Base-by-base conservation (phyloP, 768 basidiomycete species). In the Russula ochroleuca region DNA sequence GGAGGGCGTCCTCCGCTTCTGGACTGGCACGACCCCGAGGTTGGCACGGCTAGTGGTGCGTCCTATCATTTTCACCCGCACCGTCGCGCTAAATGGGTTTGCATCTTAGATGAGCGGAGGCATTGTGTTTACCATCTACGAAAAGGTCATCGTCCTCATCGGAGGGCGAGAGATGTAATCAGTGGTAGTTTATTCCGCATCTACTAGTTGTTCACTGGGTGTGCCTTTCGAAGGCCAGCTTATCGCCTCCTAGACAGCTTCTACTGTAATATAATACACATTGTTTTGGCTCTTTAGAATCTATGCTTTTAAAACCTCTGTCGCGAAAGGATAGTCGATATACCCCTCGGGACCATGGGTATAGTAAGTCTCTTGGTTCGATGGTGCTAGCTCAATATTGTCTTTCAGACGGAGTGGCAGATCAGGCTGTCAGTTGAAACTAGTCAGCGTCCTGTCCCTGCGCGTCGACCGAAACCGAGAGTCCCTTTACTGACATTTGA, bases 21-120 rank as follows among this genome's bases (percentile, higher is more conserved):
- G 97, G 97, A 91, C 90, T 3, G 97, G 97, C 2, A 94, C 96
- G 8, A 96, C 95, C 5, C 97, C 97, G 0, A 78, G 96, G 64
- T 74, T 99, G 31, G 84, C 85, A 8, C 81, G 97, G 33, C 74
- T 99, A 54, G 87, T 96, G 71, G 90, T 94, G 70, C 75, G 89
- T 59, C 55, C 45, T 33, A 35, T 53, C 45, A 49, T 47, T 52
- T 59, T 23, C 38, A 35, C 11, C 23, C 19, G 38, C 31, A 50
- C 53, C 17, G 5, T 64, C 14, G 38, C 52, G 6, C 58, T 35
- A 28, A 53, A 3, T 57, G 19, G n/a, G 7, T 14, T 51, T 43
- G 11, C 23, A n/a, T n/a, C 48, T 21, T 68, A 96, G 94, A 72
- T 96, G 78, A 91, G 89, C 66, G 94, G 94, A 14, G 94, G 94